phyloP scores from a whole-genome alignment of 805 yeast genomes.

The Isabelozyma gotoi region DNA sequence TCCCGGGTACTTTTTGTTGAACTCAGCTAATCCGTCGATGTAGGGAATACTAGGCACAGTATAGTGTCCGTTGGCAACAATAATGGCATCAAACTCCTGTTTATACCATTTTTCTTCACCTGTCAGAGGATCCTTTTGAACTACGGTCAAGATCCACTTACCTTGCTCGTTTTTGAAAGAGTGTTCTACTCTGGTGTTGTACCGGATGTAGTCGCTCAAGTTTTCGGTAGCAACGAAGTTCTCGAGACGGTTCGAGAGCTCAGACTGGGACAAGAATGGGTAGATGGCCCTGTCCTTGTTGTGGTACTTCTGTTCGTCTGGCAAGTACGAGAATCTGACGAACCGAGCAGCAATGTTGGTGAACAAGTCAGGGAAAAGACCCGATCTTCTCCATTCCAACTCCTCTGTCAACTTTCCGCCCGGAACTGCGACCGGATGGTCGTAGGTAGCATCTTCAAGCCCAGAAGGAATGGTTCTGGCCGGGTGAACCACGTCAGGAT shows the following conservation, averaged over 20 bases:
- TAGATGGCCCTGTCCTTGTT: constrained; percentile 24
- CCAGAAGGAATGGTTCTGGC: constrained; percentile 11
- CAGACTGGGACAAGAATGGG: constrained; percentile 39
- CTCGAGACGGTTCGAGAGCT: constrained; percentile 24
- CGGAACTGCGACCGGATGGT: constrained; percentile 11
- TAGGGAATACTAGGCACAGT: constrained; percentile 62
- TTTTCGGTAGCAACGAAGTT: constrained; percentile 25
- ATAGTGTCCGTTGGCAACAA: constrained; percentile 64
- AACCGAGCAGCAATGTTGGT: constrained; percentile 41
- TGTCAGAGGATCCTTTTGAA: constrained; percentile 7
- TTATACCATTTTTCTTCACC: constrained; percentile 39
- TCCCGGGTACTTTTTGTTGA: constrained; percentile 43
- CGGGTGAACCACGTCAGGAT: constrained; percentile 32
- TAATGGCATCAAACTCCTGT: constrained; percentile 58
- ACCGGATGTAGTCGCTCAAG: constrained; percentile 31
- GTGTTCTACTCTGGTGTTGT: constrained; percentile 40
- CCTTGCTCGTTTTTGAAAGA: constrained; percentile 27
- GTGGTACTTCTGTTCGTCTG: constrained; percentile 17
- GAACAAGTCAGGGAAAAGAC: constrained; percentile 36
- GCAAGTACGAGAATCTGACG: constrained; percentile 37
- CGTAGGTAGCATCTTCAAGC: constrained; percentile 15
- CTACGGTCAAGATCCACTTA: constrained; percentile 39
- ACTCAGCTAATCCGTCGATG: constrained; percentile 51
- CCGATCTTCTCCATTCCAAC: constrained; percentile 38
- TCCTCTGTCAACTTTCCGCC: constrained; percentile 10